Base-by-base conservation (phyloP, 2,329 filamentous ascomycete species). In the Diplodia scrobiculata region DNA sequence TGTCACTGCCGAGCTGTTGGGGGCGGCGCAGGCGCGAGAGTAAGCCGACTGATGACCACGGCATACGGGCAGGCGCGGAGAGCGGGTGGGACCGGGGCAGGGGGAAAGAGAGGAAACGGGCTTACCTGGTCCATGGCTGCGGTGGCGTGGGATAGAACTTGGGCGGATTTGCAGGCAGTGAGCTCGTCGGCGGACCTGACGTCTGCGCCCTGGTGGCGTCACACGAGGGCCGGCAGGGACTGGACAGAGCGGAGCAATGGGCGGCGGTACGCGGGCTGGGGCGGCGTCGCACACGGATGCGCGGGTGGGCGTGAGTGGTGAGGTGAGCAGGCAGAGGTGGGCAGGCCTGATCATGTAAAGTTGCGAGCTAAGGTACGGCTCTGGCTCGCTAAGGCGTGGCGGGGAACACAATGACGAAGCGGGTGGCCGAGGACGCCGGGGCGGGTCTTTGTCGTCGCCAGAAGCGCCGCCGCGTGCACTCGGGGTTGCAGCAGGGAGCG, bases 1-100 rank as follows among this genome's bases (percentile, higher is more conserved):
- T 87, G 72, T 87, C 86, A 78, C 81, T 85, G 71, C 84, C 84
- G 73, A 86, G 79, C 85, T 87, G 75, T 66, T 72, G 27, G 62
- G 58, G 64, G 29, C 58, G 58, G 58, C 45, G 52, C 38, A 53
- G 54, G 60, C 62, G 59, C 51, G 29, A n/a, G 32, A 53, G 60
- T 65, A 29, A 66, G 64, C 64, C 27, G n/a, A 34, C 53, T 47
- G 66, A 29, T 60, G 34, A 50, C 36, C 53, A 63, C 9, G 36
- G 53, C 45, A 59, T 27, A 34, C 29, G 55, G 6, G 21, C 32
- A 48, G 51, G 64, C 32, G n/a, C 5, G 13, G 27, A 19, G 32
- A 6, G 13, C 29, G 32, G 34, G 21, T 36, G 17, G 53, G 67
- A 68, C 48, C 59, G 45, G 66, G 69, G 63, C 63, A 64, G 60